Evolutionary conservation across 352 stramenopile genomes (phyloP).

Genomic region (Phytopythium boreale): DNA sequence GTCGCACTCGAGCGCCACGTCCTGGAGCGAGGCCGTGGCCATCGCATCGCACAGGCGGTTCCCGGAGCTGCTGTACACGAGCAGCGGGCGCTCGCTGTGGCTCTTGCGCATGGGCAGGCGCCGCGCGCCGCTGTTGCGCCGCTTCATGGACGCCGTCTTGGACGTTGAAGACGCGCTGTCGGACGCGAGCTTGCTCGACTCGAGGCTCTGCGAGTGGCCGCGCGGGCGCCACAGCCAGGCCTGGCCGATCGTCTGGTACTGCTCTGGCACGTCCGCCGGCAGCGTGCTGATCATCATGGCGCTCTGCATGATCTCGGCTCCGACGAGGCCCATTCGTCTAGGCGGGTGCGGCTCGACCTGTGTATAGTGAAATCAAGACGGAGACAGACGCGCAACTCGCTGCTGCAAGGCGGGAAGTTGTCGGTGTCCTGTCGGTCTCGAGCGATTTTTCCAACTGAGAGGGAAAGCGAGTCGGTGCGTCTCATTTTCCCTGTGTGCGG

Average conservation of each 20-base stretch:
- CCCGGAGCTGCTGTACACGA: constrained; percentile 29
- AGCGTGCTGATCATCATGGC: constrained; percentile 1
- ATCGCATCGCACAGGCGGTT: constrained; percentile 27
- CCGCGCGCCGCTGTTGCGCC: constrained; percentile 21
- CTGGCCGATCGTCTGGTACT: constrained; percentile 36
- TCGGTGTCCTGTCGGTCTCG: background rate
- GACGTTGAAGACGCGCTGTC: constrained; percentile 6
- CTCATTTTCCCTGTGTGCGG: background rate
- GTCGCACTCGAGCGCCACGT: constrained; percentile 9
- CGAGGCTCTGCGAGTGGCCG: constrained; percentile 22
- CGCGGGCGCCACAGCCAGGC: constrained; percentile 26
- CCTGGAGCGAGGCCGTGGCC: constrained; percentile 14
- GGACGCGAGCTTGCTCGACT: constrained; percentile 10
- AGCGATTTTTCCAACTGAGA: constrained; percentile 3
- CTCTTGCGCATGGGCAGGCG: constrained; percentile 33
- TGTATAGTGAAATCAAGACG: background rate
- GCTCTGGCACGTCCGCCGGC: constrained; percentile 16
- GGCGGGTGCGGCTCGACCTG: background rate
- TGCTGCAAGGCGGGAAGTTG: background rate
- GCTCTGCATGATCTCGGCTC: constrained; percentile 1
- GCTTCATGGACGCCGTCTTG: constrained; percentile 20
- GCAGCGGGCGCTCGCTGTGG: constrained; percentile 27
- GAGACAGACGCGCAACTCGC: background rate
- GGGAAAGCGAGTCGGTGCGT: background rate
- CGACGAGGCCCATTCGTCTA: constrained; percentile 6